These are phyloP conservation scores for Ceratocystis albifundus DNA, from an alignment of 2,329 filamentous ascomycete genomes.

Conservation along the genomic window DNA sequence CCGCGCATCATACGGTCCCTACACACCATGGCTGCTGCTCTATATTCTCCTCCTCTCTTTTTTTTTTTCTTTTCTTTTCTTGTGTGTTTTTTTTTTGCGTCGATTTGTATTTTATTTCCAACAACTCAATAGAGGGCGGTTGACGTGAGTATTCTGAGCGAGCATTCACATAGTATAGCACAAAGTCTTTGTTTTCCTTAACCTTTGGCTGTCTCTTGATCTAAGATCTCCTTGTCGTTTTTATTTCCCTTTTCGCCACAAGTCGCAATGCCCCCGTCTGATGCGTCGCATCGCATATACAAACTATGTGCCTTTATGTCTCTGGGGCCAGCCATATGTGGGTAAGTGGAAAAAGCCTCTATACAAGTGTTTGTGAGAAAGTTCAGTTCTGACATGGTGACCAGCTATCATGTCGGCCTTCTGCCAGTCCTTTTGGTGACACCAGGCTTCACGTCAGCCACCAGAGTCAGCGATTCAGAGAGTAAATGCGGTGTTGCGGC, in stretches of 20 bases:
- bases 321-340: slow-evolving; percentile 41
- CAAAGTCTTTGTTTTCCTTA: neutral
- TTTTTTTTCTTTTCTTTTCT: too few relatives aligned
- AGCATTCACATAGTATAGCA: neutral
- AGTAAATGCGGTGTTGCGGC: slow-evolving; percentile 3
- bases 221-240: neutral
- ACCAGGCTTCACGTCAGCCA: slow-evolving; percentile 33
- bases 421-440: slow-evolving; percentile 46
- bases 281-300: slow-evolving; percentile 28
- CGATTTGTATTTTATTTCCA: neutral
- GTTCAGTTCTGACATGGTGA: neutral
- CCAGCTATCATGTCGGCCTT: slow-evolving; percentile 46
- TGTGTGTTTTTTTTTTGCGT: neutral
- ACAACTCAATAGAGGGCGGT: neutral
- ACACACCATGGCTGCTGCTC: slow-evolving; percentile 3
- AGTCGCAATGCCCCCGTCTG: slow-evolving; percentile 1
- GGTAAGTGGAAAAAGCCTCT: slow-evolving; percentile 30
- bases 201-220: neutral
- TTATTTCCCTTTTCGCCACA: neutral
- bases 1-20: neutral
- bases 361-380: neutral
- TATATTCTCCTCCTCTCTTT: slow-evolving; percentile 2
- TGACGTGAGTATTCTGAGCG: neutral
- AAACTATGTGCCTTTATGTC: slow-evolving; percentile 38
- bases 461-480: slow-evolving; percentile 35